Evolutionary conservation across 1,284 basidiomycete species (phyloP).

Genomic region (Ganoderma leucocontextum): DNA sequence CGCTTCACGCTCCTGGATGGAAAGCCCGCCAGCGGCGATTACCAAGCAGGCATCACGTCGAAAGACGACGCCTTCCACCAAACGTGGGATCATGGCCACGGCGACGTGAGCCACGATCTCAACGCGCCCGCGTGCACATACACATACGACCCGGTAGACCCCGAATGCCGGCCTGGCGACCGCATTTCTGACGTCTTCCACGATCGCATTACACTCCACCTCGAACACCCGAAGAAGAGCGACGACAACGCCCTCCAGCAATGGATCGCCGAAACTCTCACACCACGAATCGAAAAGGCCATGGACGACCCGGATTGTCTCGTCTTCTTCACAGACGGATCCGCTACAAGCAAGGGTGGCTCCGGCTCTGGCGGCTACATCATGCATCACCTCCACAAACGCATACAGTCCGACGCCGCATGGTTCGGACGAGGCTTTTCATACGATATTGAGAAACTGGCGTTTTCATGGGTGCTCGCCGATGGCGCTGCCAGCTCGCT

Average conservation of each 20-base stretch:
- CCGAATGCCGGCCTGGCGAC: neutral
- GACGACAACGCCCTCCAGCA: neutral
- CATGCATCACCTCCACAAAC: neutral
- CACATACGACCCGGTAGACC: neutral
- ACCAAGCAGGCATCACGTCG: neutral
- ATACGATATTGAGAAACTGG: neutral
- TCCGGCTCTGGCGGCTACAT: neutral
- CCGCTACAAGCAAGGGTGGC: neutral
- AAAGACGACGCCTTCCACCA: neutral
- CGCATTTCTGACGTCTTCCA: neutral
- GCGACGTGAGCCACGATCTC: neutral
- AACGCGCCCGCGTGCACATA: neutral
- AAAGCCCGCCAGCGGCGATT: neutral
- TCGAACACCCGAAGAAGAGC: neutral
- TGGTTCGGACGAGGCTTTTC: neutral
- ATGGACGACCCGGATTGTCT: too few relatives aligned
- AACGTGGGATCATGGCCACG: neutral
- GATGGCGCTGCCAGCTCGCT: neutral
- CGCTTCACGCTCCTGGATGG: neutral
- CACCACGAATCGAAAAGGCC: neutral
- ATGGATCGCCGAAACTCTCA: neutral
- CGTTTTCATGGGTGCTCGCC: neutral
- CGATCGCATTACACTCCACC: neutral
- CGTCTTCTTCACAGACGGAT: too few relatives aligned
- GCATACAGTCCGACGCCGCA: neutral